phyloP scores from a whole-genome alignment of 176 grass and related monocot species.

The Aegilops longissima region DNA sequence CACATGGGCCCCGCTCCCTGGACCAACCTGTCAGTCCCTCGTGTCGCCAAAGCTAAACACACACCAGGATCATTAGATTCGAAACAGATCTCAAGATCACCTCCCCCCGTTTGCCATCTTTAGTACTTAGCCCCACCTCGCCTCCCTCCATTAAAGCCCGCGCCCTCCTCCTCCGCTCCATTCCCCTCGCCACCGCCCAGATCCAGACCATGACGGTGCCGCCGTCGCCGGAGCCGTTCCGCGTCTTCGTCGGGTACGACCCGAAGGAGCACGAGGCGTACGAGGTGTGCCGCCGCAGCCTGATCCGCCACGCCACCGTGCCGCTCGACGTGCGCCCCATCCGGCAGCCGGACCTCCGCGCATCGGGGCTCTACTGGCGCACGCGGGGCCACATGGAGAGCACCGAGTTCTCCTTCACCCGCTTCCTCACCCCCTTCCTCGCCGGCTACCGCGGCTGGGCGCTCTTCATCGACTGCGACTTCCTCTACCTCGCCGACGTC shows the following conservation, averaged over 20 bases:
- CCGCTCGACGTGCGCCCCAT: conserved; percentile 64
- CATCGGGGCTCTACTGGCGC: conserved; percentile 61
- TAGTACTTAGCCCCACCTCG: conserved; percentile 21
- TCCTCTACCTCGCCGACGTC: conserved; percentile 85
- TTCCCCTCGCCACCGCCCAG: neutral
- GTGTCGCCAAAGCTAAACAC: neutral
- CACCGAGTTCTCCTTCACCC: conserved; percentile 97
- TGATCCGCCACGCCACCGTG: conserved; percentile 60
- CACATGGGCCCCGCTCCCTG: neutral
- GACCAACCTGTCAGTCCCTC: conserved; percentile 3
- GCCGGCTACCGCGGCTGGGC: conserved; percentile 72
- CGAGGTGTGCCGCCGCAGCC: conserved; percentile 84
- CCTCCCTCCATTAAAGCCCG: conserved; percentile 20
- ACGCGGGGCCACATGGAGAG: conserved; percentile 66
- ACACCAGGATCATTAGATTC: neutral
- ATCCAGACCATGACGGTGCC: conserved; percentile 28
- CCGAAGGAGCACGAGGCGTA: conserved; percentile 72
- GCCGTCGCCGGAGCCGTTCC: conserved; percentile 45
- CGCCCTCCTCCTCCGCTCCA: neutral
- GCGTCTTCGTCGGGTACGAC: conserved; percentile 89
- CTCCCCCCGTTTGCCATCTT: conserved; percentile 30
- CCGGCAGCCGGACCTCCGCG: conserved; percentile 63
- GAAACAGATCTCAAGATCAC: neutral
- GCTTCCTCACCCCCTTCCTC: conserved; percentile 82
- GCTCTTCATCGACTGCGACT: conserved; percentile 92